Conservation (phyloP, 441 rosid genomes). For the Omphalea diandra region DNA sequence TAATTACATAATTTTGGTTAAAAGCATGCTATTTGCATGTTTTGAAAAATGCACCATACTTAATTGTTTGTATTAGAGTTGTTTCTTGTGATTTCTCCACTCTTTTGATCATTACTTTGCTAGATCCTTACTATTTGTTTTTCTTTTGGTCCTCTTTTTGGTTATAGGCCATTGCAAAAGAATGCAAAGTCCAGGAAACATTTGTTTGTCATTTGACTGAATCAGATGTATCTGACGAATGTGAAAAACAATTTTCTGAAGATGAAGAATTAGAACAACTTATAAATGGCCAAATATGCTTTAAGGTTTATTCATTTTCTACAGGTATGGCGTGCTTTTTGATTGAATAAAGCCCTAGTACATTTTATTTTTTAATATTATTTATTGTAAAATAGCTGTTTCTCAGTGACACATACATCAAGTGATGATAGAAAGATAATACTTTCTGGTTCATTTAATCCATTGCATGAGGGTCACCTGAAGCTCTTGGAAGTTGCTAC, state of each 20-base stretch:
- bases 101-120: neutral
- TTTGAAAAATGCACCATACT: neutral
- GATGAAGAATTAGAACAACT: constrained; percentile 80
- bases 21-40: constrained; percentile 9
- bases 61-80: constrained; percentile 4
- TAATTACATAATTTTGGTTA: neutral
- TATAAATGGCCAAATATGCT: constrained; percentile 62
- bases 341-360: constrained; percentile 12
- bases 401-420: constrained; percentile 37
- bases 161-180: constrained; percentile 77
- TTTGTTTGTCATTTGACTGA: constrained; percentile 52
- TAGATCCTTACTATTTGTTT: constrained; percentile 7
- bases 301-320: constrained; percentile 72
- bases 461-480: constrained; percentile 88
- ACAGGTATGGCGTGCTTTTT: constrained; percentile 48
- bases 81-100: neutral
- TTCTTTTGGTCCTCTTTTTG: constrained; percentile 17
- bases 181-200: constrained; percentile 60
- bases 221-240: constrained; percentile 54
- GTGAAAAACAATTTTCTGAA: constrained; percentile 55
- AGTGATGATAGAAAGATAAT: constrained; percentile 68
- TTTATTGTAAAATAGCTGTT: constrained; percentile 25
- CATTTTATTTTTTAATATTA: constrained; percentile 12
- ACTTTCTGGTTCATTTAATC: constrained; percentile 89
- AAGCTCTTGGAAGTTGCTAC: constrained; percentile 88